Conservation (phyloP, 1,139 yeast species). For the Yamadazyma diddensiae region DNA sequence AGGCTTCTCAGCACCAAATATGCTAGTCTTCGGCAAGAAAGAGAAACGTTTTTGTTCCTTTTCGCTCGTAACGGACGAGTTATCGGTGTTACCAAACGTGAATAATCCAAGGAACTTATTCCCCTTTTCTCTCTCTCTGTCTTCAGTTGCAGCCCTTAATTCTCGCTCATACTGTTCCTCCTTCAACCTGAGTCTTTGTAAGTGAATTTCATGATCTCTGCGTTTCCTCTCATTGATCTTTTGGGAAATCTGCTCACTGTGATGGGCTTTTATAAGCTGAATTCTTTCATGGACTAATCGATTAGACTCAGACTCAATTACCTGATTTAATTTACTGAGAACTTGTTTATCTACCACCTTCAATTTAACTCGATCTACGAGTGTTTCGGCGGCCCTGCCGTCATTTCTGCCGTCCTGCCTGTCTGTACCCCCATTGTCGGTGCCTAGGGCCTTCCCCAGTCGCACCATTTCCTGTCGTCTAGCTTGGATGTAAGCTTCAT, state of each 20-base stretch:
- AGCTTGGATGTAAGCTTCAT: constrained; percentile 36
- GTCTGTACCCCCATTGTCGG: neutral
- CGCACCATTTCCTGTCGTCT: constrained; percentile 26
- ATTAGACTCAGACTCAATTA: constrained; percentile 38
- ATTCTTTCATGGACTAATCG: constrained; percentile 39
- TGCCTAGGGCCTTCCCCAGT: constrained; percentile 4
- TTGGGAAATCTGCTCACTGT: constrained; percentile 35
- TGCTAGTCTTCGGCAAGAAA: constrained; percentile 16
- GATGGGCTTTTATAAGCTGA: constrained; percentile 37
- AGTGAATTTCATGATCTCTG: constrained; percentile 39
- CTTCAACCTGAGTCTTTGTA: constrained; percentile 33
- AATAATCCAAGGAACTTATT: constrained; percentile 28
- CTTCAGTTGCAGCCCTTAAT: constrained; percentile 25
- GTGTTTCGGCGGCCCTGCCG: constrained; percentile 1
- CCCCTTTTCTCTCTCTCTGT: constrained; percentile 18
- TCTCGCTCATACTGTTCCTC: constrained; percentile 42
- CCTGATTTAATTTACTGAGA: constrained; percentile 23
- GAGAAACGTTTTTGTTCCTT: constrained; percentile 17
- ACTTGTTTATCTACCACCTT: constrained; percentile 19
- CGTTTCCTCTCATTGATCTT: constrained; percentile 42
- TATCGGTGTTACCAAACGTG: constrained; percentile 7
- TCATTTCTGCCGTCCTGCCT: constrained; percentile 1
- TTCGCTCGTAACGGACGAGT: constrained; percentile 1
- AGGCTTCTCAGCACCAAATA: neutral
- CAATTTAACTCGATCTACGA: constrained; percentile 7